These are phyloP conservation scores for Acrocalymma vagum DNA, from an alignment of 2,329 filamentous ascomycete genomes.

Conservation along the genomic window DNA sequence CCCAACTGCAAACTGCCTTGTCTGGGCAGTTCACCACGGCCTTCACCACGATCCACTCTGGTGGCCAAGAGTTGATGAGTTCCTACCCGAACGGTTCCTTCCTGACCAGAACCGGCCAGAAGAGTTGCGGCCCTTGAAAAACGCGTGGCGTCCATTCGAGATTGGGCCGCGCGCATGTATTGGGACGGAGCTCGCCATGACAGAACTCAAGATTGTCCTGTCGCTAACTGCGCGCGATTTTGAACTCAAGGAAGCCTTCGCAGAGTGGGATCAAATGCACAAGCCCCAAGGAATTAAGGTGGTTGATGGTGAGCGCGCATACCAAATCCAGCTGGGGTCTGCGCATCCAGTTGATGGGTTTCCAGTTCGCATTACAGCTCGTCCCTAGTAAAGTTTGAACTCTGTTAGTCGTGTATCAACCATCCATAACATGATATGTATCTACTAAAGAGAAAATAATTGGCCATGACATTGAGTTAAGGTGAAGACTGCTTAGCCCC, in stretches of 20 bases:
- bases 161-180: conserved; percentile 48
- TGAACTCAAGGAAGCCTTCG: conserved; percentile 17
- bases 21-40: conserved; percentile 14
- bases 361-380: conserved; percentile 52
- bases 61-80: conserved; percentile 20
- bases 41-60: conserved; percentile 24
- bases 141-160: conserved; percentile 47
- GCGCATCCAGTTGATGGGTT: conserved; percentile 27
- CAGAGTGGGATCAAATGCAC: conserved; percentile 20
- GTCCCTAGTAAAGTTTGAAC: too few relatives aligned
- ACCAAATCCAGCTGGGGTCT: conserved; percentile 21
- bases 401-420: too few relatives aligned
- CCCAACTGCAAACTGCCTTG: conserved; percentile 16
- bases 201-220: conserved; percentile 27
- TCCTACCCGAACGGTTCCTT: conserved; percentile 34
- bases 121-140: conserved; percentile 13
- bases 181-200: conserved; percentile 47
- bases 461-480: too few relatives aligned
- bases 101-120: conserved; percentile 7
- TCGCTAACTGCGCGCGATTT: conserved; percentile 14
- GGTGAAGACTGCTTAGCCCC: too few relatives aligned
- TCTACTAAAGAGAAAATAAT: too few relatives aligned
- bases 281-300: conserved; percentile 19
- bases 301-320: conserved; percentile 22
- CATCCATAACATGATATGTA: too few relatives aligned